Evolutionary conservation across 805 yeast species (phyloP).

Genomic region (Pichia membranifaciens): DNA sequence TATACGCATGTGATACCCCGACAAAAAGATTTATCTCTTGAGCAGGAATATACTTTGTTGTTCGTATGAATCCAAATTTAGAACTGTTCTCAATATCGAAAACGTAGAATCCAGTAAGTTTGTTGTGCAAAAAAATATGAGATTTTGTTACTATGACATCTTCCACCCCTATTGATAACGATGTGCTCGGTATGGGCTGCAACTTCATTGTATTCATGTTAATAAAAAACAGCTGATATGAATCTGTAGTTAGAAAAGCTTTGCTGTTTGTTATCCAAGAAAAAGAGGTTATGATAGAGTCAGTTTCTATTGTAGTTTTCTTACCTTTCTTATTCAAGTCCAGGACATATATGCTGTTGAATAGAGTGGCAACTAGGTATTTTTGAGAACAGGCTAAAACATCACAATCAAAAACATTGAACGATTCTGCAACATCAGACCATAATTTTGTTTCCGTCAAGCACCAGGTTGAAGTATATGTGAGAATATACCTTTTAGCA

Average conservation of each 20-base stretch:
- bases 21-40: slow-evolving; percentile 2
- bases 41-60: not conserved
- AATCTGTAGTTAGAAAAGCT: not conserved
- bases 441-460: too few relatives aligned
- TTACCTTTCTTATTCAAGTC: not conserved
- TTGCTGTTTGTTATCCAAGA: not conserved
- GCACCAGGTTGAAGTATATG: too few relatives aligned
- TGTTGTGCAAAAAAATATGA: not conserved
- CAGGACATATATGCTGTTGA: not conserved
- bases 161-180: not conserved
- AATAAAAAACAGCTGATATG: not conserved
- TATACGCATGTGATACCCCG: not conserved
- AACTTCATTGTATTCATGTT: not conserved
- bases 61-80: not conserved
- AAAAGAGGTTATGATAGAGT: not conserved
- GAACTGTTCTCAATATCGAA: not conserved
- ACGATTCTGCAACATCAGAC: too few relatives aligned
- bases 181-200: not conserved
- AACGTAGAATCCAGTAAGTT: not conserved
- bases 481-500: too few relatives aligned
- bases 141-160: not conserved
- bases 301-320: not conserved
- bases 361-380: not conserved
- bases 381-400: not conserved
- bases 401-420: not conserved